These are phyloP conservation scores for Themeda triandra DNA, from an alignment of 176 grass and related monocot species.

Conservation along the genomic window DNA sequence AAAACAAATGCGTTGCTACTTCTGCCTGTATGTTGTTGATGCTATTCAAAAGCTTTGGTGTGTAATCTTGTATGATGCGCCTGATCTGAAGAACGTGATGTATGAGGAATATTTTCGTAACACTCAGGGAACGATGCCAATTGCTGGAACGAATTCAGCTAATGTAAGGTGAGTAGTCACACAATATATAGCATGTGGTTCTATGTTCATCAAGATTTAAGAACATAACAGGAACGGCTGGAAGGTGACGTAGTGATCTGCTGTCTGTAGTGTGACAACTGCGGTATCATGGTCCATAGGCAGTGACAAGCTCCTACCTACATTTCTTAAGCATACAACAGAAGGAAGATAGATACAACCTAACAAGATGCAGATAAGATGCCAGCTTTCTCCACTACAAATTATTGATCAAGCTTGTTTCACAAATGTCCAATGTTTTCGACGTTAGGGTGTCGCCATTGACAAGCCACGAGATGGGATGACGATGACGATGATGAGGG, in stretches of 20 bases:
- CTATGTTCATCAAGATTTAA: conserved; percentile 14
- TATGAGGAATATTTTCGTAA: background rate
- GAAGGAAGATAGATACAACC: conserved; percentile 31
- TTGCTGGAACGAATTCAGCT: background rate
- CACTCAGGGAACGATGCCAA: background rate
- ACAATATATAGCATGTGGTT: background rate
- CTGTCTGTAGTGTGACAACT: conserved; percentile 8
- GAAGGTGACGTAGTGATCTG: conserved; percentile 8
- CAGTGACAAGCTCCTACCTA: conserved; percentile 5
- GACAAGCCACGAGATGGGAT: conserved; percentile 10
- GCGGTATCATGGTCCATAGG: conserved; percentile 12
- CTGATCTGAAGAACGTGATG: background rate
- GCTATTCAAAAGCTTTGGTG: background rate
- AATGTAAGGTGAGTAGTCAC: background rate
- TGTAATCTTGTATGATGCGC: background rate
- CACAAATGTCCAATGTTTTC: conserved; percentile 24
- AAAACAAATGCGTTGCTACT: background rate
- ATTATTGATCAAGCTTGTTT: conserved; percentile 55
- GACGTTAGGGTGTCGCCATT: background rate
- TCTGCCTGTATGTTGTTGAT: background rate
- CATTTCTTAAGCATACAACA: conserved; percentile 33
- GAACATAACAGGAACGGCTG: background rate
- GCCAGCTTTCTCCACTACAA: conserved; percentile 32
- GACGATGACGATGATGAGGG: conserved; percentile 1
- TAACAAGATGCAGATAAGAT: conserved; percentile 37